These are phyloP conservation scores for Globisporangium emineosum DNA, from an alignment of 352 stramenopile species.

Conservation along the genomic window DNA sequence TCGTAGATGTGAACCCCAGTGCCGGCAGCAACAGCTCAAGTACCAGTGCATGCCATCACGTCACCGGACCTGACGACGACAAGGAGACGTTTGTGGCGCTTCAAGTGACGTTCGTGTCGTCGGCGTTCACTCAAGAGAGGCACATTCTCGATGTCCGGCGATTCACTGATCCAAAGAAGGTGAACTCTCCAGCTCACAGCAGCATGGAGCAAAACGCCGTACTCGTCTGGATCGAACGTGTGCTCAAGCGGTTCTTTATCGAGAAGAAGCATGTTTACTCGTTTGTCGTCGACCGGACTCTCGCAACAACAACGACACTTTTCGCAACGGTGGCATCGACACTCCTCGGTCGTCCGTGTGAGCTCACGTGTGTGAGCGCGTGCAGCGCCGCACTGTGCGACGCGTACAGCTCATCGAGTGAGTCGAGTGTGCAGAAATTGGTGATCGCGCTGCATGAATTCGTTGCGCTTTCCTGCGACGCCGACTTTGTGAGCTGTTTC, in stretches of 20 bases:
- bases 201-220: conserved; percentile 5
- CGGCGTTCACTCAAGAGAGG: conserved; percentile 10
- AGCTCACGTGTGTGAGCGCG: background rate
- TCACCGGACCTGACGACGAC: background rate
- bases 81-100: conserved; percentile 5
- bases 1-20: background rate
- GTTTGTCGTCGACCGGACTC: conserved; percentile 6
- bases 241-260: conserved; percentile 9
- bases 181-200: background rate
- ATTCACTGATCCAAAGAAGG: background rate
- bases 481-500: conserved; percentile 12
- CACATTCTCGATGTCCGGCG: conserved; percentile 10
- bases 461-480: background rate
- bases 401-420: background rate
- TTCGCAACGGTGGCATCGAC: background rate
- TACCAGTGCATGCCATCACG: background rate
- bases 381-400: conserved; percentile 2
- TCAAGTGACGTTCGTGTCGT: conserved; percentile 15
- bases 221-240: background rate
- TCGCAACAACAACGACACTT: background rate
- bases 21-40: background rate
- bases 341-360: conserved; percentile 6
- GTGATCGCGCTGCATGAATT: conserved; percentile 5
- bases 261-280: conserved; percentile 12
- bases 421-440: conserved; percentile 3